Conservation (phyloP, 2,329 filamentous ascomycete genomes). For the Aspergillus sp. region DNA sequence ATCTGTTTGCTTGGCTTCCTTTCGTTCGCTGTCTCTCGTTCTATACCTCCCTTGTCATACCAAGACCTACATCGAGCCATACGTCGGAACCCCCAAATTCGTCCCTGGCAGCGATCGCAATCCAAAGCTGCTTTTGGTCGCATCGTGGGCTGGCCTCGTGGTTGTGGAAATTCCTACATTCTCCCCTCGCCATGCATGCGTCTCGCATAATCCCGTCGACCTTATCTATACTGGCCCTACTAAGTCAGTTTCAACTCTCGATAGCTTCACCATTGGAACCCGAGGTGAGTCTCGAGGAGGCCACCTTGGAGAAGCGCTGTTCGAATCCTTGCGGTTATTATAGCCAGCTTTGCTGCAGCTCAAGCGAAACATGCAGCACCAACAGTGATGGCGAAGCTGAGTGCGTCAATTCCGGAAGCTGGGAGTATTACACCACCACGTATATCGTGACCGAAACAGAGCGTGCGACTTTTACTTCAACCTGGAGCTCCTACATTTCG, state of each 20-base stretch:
- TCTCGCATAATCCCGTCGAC: conserved; percentile 26
- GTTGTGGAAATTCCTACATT: conserved; percentile 6
- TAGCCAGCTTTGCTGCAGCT: conserved; percentile 53
- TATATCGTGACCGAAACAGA: conserved; percentile 56
- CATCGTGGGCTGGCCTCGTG: conserved; percentile 9
- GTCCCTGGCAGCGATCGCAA: conserved; percentile 6
- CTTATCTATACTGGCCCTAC: conserved; percentile 32
- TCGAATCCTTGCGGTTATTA: conserved; percentile 56
- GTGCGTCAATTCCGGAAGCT: conserved; percentile 50
- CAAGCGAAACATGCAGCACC: conserved; percentile 52
- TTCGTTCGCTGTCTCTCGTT: not conserved
- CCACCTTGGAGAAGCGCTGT: conserved; percentile 42
- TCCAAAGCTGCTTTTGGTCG: conserved; percentile 7
- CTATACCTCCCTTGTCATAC: conserved; percentile 1
- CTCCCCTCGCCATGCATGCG: conserved; percentile 33
- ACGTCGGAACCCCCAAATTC: not conserved
- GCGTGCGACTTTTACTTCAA: conserved; percentile 55
- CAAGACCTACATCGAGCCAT: not conserved
- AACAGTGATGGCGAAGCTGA: conserved; percentile 52
- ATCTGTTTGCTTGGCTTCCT: conserved; percentile 10
- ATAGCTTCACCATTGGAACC: conserved; percentile 22
- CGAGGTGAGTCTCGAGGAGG: conserved; percentile 17
- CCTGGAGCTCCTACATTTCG: conserved; percentile 50
- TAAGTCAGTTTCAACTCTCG: conserved; percentile 25
- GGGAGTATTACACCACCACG: conserved; percentile 60